phyloP scores from a whole-genome alignment of 371 early-diverging fungal genomes.

The Mortierella sp. region DNA sequence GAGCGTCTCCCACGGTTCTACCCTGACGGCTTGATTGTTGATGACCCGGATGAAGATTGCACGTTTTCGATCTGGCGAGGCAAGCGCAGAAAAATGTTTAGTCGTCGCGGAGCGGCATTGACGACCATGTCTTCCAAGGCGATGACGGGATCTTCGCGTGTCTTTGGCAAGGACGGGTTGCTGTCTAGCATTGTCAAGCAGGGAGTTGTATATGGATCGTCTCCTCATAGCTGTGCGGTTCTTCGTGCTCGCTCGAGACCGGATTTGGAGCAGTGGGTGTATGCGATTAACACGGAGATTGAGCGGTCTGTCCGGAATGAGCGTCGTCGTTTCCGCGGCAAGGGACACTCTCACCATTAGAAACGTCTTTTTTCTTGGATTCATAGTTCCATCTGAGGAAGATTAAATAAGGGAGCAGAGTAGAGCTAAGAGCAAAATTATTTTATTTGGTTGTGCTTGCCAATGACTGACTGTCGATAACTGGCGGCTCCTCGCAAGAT shows the following conservation, averaged over 20 bases:
- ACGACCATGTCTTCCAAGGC: constrained; percentile 33
- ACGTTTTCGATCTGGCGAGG: constrained; percentile 74
- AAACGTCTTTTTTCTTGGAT: not conserved
- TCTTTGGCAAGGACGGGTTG: constrained; percentile 48
- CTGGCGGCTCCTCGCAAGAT: not conserved
- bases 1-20: constrained; percentile 63
- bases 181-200: constrained; percentile 46
- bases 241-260: constrained; percentile 50
- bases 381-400: not conserved
- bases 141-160: constrained; percentile 26
- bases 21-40: constrained; percentile 63
- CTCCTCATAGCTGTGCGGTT: constrained; percentile 35
- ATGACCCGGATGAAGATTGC: constrained; percentile 66
- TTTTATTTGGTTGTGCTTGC: not conserved
- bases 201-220: constrained; percentile 45
- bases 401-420: not conserved
- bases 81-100: constrained; percentile 59
- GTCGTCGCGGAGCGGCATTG: constrained; percentile 28
- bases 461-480: not conserved
- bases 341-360: constrained; percentile 8
- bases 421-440: not conserved
- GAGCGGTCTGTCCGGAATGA: constrained; percentile 52
- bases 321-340: constrained; percentile 28
- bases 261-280: constrained; percentile 60
- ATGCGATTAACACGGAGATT: constrained; percentile 57